Evolutionary conservation across 345 rosid species (phyloP), one percentile per base, ranked within the genome.

Genomic region (Passiflora organensis): DNA sequence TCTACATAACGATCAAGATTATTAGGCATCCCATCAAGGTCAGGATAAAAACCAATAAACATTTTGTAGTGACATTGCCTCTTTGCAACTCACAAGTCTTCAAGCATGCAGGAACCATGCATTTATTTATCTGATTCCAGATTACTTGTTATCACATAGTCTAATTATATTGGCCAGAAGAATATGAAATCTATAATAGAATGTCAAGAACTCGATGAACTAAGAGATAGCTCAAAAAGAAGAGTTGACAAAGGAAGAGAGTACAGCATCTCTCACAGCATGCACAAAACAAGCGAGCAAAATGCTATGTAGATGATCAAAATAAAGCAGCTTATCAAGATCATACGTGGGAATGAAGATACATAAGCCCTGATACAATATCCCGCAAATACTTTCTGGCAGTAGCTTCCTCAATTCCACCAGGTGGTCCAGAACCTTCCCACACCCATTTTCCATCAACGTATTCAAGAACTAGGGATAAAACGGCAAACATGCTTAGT

Each of bases 341-440:
- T 49, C 88, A 67, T 89, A 93, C 99, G 73, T 93, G 99, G 61
- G 82, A 76, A 68, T 93, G 99, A 57, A 93, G 99, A 69, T 89
- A 93, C 83, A 81, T 82, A 47, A 93, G 75, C 62, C 99, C 99
- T 42, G 91, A 73, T 56, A 89, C 85, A 38, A 89, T 75, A 73
- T 89, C 85, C 32, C 96, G 82, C 70, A 93, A 71, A 65, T 85
- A 89, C 73, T 80, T 93, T 75, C 86, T 83, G 57, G 96, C 95
- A 65, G 87, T 75, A 64, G 55, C 70, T 82, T 93, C 95, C 58
- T 76, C 87, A 21, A 93, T 66, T 48, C 77, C 85, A 59, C 79
- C 80, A 2, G 81, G 78, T 22, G 83, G 80, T 46, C 70, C 83
- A 66, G 86, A 80, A 43, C 75, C 84, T 46, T 77, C 95, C 59